Conservation (phyloP, 1,284 basidiomycete species). For the Pulveroboletus sp. region DNA sequence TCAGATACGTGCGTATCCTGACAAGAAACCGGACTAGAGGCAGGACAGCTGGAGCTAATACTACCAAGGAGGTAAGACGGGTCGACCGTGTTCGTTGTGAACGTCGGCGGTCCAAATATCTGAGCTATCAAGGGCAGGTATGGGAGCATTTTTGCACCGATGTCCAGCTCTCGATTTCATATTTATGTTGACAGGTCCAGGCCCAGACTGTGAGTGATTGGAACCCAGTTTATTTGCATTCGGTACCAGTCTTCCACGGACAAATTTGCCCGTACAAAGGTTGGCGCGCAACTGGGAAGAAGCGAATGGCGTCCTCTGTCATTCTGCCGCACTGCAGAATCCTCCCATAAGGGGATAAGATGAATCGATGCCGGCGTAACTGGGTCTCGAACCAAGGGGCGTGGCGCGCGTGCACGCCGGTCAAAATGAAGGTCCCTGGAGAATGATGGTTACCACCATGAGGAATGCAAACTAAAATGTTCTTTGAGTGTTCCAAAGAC, state of each 20-base stretch:
- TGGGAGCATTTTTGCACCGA: slow-evolving; percentile 22
- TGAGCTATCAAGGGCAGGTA: slow-evolving; percentile 22
- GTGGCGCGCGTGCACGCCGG: not conserved
- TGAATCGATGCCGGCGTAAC: not conserved
- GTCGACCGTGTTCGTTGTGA: slow-evolving; percentile 23
- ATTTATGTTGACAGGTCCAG: slow-evolving; percentile 12
- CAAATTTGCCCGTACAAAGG: not conserved
- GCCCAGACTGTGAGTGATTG: not conserved
- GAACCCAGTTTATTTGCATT: not conserved
- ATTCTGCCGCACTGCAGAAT: not conserved
- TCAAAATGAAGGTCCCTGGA: no score
- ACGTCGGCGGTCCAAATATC: slow-evolving; percentile 17
- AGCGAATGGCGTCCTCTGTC: not conserved
- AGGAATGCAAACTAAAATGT: no score
- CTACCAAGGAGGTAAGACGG: slow-evolving; percentile 32
- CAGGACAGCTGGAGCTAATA: slow-evolving; percentile 45
- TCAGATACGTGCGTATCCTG: slow-evolving; percentile 43
- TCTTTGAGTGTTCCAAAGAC: no score
- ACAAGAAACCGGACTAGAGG: slow-evolving; percentile 46
- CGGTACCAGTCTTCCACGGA: not conserved
- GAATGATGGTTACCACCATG: no score
- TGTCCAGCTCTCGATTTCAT: not conserved
- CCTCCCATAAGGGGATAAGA: not conserved
- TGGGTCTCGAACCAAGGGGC: not conserved
- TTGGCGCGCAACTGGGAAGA: not conserved